Evolutionary conservation across 257 asterid genomes (phyloP).

Genomic region (Prunella vulgaris): DNA sequence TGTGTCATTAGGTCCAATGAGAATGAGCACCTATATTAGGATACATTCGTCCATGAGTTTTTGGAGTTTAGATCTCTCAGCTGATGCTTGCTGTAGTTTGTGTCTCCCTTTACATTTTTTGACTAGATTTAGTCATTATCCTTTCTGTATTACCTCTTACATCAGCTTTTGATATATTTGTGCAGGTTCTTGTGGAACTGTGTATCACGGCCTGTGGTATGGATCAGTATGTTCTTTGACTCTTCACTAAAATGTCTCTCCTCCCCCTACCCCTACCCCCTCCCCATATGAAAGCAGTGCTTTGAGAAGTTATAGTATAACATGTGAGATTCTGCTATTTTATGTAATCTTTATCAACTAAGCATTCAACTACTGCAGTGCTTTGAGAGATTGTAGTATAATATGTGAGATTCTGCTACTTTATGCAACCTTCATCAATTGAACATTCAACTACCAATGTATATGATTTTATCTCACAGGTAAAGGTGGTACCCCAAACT

Average conservation of each 20-base stretch:
- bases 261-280: neutral
- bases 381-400: too few relatives aligned
- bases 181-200: slow-evolving; percentile 98
- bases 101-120: neutral
- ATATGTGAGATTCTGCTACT: too few relatives aligned
- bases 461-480: neutral
- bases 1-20: neutral
- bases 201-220: slow-evolving; percentile 94
- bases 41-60: too few relatives aligned
- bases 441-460: too few relatives aligned
- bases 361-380: too few relatives aligned
- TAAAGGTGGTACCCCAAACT: too few relatives aligned
- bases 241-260: slow-evolving; percentile 29
- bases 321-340: too few relatives aligned
- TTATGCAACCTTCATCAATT: too few relatives aligned
- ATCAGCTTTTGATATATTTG: slow-evolving; percentile 21
- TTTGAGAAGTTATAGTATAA: neutral
- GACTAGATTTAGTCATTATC: neutral
- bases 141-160: slow-evolving; percentile 24
- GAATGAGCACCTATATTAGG: slow-evolving; percentile 4
- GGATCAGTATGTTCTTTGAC: slow-evolving; percentile 92
- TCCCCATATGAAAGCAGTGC: neutral
- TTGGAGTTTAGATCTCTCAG: neutral
- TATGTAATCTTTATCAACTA: neutral
- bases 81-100: slow-evolving; percentile 5